Base-by-base conservation (phyloP, 1,139 yeast species). In the Candida sp. region DNA sequence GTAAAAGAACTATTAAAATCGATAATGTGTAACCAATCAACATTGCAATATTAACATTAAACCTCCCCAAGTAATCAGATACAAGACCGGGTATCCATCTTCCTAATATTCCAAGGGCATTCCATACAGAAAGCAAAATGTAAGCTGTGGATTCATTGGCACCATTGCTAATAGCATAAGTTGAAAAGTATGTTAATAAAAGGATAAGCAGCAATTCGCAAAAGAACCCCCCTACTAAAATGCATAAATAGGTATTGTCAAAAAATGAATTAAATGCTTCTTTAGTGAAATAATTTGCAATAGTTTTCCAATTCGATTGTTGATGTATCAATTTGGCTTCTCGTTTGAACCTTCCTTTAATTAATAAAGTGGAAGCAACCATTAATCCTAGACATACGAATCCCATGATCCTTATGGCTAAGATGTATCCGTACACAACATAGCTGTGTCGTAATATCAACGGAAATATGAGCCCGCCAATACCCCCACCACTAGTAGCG, bases 381-480 rank as follows among this genome's bases (percentile, higher is more conserved):
- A 77, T 62, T 34, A 79, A 66, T 0, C 65, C 69, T 11, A 73
- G 57, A 49, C 78, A 72, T 2, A 79, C 59, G 39, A 81, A 71
- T 1, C 79, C 82, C 42, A 81, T 59, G 1, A 77, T 70, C 50
- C 88, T 62, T 46, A 82, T 74, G 0, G 87, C 84, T 87, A 87
- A 82, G 7, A 64, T 60, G 50, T 71, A 83, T 0, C 87, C 88
- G 35, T 79, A 73, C 40, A 68, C 68, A 3, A 60, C 58, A 52
- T 80, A 83, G 12, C 82, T 58, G 33, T 70, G 68, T 47, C 83
- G 65, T 48, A 83, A 68, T 66, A 82, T 70, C 40, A 81, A 67
- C 1, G 89, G 87, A 59, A 82, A 79, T 11, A 75, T 57, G 25
- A 80, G 65, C 30, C 87, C 88, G 11, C 87, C 88, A 8, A 81